These are phyloP conservation scores for Dictyophora rubrovolvata DNA, from an alignment of 768 basidiomycete species.

Conservation along the genomic window DNA sequence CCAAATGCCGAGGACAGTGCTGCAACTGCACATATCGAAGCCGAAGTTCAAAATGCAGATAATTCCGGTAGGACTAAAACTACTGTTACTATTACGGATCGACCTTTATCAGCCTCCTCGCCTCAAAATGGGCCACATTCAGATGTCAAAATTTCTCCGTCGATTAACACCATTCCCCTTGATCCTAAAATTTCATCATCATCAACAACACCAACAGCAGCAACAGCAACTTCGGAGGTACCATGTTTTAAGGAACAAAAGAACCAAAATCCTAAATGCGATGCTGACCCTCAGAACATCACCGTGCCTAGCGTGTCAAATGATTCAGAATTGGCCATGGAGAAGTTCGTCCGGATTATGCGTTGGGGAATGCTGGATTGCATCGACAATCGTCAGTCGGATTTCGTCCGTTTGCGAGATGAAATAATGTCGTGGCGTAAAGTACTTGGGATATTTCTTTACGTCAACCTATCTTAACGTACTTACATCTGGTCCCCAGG, in stretches of 20 bases:
- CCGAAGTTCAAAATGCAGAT: not conserved
- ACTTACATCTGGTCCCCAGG: slow-evolving; percentile 30
- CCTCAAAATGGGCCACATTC: not conserved
- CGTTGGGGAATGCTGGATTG: slow-evolving; percentile 82
- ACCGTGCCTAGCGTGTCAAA: not conserved
- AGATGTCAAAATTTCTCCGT: not conserved
- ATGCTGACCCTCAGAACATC: not conserved
- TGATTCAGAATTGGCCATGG: slow-evolving; percentile 36
- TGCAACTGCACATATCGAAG: not conserved
- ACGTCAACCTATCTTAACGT: slow-evolving; percentile 9
- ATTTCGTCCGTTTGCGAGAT: slow-evolving; percentile 66
- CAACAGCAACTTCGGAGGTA: not conserved
- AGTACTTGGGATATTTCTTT: slow-evolving; percentile 35
- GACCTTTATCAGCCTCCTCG: not conserved
- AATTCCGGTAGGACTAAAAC: not conserved
- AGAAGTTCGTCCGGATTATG: slow-evolving; percentile 62
- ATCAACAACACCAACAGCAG: not conserved
- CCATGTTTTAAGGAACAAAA: not conserved
- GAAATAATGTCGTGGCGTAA: slow-evolving; percentile 73
- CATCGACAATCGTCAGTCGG: slow-evolving; percentile 67
- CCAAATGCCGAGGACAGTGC: not conserved
- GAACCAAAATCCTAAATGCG: not conserved
- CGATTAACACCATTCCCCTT: not conserved
- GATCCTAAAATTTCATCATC: not conserved
- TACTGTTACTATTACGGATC: not conserved